phyloP scores from a whole-genome alignment of 352 stramenopile species.

The Phytopythium delawarense region DNA sequence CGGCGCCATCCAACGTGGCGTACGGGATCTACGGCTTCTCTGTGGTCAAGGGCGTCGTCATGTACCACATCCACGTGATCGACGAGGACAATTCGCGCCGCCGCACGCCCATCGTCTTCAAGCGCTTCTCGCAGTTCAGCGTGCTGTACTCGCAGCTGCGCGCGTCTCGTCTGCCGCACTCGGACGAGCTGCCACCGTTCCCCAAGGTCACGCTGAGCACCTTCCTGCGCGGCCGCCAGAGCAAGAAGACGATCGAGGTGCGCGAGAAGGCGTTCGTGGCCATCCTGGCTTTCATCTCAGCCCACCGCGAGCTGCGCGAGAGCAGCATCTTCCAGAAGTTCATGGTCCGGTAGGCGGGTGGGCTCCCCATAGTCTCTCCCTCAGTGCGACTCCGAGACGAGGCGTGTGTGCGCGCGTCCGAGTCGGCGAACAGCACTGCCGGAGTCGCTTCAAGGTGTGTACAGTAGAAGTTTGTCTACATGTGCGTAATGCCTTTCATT shows the following conservation, averaged over 20 bases:
- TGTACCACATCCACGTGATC: slow-evolving; percentile 49
- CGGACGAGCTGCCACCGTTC: slow-evolving; percentile 25
- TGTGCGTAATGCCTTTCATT: no score
- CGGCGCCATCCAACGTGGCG: neutral
- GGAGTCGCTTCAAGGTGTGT: no score
- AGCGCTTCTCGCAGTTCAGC: slow-evolving; percentile 59
- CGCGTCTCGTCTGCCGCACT: slow-evolving; percentile 22
- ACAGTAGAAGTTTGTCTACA: neutral
- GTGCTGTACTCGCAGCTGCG: slow-evolving; percentile 40
- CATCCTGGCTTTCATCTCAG: slow-evolving; percentile 41
- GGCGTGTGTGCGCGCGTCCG: neutral
- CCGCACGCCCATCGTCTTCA: slow-evolving; percentile 19
- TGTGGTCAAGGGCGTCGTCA: slow-evolving; percentile 35
- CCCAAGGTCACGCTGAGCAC: slow-evolving; percentile 33
- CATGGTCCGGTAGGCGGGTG: slow-evolving; percentile 9
- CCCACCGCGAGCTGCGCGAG: slow-evolving; percentile 32
- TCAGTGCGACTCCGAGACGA: neutral
- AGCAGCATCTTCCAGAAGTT: slow-evolving; percentile 55
- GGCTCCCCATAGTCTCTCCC: no score
- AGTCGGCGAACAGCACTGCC: neutral
- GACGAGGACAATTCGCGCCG: slow-evolving; percentile 18
- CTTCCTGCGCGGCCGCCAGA: slow-evolving; percentile 42
- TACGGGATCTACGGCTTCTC: slow-evolving; percentile 47
- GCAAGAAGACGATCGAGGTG: slow-evolving; percentile 43
- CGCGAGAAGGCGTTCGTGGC: slow-evolving; percentile 44